Base-by-base conservation (phyloP, 2,329 filamentous ascomycete genomes). In the Verticillium klebahnii region DNA sequence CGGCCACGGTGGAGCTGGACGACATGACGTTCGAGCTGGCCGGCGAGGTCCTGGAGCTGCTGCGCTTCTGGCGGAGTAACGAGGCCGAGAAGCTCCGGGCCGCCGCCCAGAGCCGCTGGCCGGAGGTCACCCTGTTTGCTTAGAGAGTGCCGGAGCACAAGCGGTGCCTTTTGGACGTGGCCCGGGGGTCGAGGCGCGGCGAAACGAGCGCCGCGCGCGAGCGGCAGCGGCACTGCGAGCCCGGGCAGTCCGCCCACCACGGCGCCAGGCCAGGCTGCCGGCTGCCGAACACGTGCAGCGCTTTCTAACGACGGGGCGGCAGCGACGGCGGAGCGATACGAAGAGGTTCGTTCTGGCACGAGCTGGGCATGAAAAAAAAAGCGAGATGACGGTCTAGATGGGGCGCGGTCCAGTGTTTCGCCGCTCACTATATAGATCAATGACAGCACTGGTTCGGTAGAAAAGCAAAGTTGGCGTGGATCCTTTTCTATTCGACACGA, bases 21-120 rank as follows among this genome's bases (percentile, higher is more conserved):
- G 74, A 69, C 14, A 76, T 82, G 50, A 81, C 81, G 7, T 75
- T 87, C 31, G 79, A 83, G 52, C 83, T 89, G 63, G 89, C 86
- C 1, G 69, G 81, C 11, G 78, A 78, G 59, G 74, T 74, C 0
- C 67, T 82, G 40, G 73, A 76, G 36, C 72, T 76, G 5, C 71
- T 86, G 52, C 74, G 72, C 67, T 71, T 73, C 58, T 85, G 83
- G 82, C 78, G 78, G 59, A 85, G 82, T 68, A 67, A 69, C 29
- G 78, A 83, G 66, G 73, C 76, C 17, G 79, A 80, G 32, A 69
- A 73, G 2, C 86, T 84, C 70, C 80, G 79, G 70, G 74, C 76
- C 64, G 77, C 76, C 19, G 82, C 83, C 5, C 73, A 75, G 29
- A 70, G 71, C 57, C 85, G 81, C 69, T 87, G 81, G 74, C 81